These are phyloP conservation scores for Geranomyces variabilis DNA, from an alignment of 192 early-diverging fungal species.

Conservation along the genomic window DNA sequence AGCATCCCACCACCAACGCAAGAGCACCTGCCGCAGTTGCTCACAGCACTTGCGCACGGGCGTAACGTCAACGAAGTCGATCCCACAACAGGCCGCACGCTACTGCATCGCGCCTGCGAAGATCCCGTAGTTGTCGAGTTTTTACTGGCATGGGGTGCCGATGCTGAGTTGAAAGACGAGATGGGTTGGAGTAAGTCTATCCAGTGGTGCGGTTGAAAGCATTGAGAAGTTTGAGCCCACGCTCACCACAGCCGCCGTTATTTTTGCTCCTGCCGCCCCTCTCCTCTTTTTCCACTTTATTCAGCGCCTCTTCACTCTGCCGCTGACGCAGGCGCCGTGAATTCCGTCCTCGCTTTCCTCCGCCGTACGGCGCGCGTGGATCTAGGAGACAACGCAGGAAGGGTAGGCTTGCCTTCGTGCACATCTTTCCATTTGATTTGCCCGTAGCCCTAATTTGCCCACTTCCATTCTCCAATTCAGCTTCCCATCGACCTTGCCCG, in stretches of 20 bases:
- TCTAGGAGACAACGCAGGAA: conserved; percentile 67
- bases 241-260: background rate
- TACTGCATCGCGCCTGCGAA: conserved; percentile 62
- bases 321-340: conserved; percentile 68
- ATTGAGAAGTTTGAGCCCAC: background rate
- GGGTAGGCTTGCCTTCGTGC: background rate
- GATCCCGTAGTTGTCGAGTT: conserved; percentile 80
- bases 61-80: conserved; percentile 70
- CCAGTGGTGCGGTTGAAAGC: background rate
- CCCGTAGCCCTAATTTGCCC: no score
- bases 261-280: no score
- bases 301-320: conserved; percentile 75
- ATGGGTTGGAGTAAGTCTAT: conserved; percentile 60
- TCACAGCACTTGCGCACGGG: conserved; percentile 61
- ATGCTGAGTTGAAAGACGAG: conserved; percentile 66
- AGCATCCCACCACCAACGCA: conserved; percentile 56
- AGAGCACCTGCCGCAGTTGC: conserved; percentile 60
- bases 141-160: conserved; percentile 76
- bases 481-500: conserved; percentile 8
- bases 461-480: no score
- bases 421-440: no score
- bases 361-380: conserved; percentile 76
- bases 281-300: background rate
- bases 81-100: conserved; percentile 56
- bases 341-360: conserved; percentile 69